A percentile compares a stretch with the other conserved stretches of the same genome.
Conservation (phyloP, 257 asterid genomes). For the Rubia yunnanensis region DNA sequence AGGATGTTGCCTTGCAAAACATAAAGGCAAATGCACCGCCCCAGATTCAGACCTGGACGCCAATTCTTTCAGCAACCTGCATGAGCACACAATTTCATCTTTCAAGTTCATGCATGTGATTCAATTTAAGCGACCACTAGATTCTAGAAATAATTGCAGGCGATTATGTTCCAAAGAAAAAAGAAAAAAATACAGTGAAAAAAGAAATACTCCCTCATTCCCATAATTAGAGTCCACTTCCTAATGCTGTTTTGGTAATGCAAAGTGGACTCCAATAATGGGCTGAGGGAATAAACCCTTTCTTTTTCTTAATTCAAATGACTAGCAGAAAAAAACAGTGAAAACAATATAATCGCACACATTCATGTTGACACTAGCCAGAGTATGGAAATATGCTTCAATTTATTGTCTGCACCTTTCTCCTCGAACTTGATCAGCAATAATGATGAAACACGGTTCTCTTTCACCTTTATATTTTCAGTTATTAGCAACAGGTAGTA, state of each 20-base stretch:
- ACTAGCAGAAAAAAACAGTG: background rate
- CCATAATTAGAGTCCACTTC: background rate
- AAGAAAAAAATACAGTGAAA: background rate
- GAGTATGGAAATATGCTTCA: background rate
- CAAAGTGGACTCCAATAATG: background rate
- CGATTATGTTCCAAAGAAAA: too few species aligned
- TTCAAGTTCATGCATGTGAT: background rate
- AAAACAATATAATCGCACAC: background rate
- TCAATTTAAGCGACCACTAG: background rate
- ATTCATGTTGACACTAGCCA: background rate
- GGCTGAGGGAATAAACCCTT: background rate
- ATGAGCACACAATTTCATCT: background rate
- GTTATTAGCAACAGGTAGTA: background rate
- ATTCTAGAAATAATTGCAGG: background rate
- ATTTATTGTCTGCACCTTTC: background rate
- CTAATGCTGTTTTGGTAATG: background rate
- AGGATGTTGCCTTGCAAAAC: background rate
- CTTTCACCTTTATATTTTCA: background rate
- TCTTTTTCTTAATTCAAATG: background rate
- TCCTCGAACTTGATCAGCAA: background rate
- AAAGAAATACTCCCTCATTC: too few species aligned
- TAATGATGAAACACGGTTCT: background rate
- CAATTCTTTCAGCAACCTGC: slow-evolving; percentile 92
- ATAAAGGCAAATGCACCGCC: slow-evolving; percentile 1
- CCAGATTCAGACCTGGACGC: slow-evolving; percentile 50